Percentiles rank a stretch among this genome's conserved stretches.
These are phyloP conservation scores for Aspergillus sp. DNA, from an alignment of 2,329 filamentous ascomycete genomes.

Conservation along the genomic window DNA sequence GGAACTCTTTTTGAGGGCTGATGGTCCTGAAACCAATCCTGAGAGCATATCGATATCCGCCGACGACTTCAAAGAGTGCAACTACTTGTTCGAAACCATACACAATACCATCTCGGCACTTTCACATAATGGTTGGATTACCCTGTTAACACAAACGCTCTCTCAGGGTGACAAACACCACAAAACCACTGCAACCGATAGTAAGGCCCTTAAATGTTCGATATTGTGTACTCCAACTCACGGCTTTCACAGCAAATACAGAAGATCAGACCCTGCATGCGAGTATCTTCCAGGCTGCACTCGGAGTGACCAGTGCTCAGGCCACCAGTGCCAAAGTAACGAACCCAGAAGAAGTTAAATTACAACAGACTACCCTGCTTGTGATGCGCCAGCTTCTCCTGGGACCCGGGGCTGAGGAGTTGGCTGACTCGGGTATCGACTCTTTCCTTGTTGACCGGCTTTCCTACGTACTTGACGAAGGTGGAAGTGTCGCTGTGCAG, in stretches of 20 bases:
- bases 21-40: conserved; percentile 12
- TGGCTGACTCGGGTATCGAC: conserved; percentile 59
- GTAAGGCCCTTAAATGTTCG: conserved; percentile 27
- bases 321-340: conserved; percentile 25
- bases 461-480: conserved; percentile 55
- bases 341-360: conserved; percentile 56
- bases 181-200: conserved; percentile 49
- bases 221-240: neutral
- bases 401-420: conserved; percentile 37
- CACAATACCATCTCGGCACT: conserved; percentile 69
- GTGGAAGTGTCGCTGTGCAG: conserved; percentile 67
- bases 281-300: conserved; percentile 29
- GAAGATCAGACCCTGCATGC: conserved; percentile 32
- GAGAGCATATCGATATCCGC: conserved; percentile 47
- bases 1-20: conserved; percentile 26
- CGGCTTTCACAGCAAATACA: conserved; percentile 18
- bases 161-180: conserved; percentile 47
- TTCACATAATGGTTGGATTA: conserved; percentile 67
- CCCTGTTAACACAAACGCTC: conserved; percentile 63
- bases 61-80: conserved; percentile 71
- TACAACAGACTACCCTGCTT: conserved; percentile 69
- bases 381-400: conserved; percentile 55
- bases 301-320: conserved; percentile 28
- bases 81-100: conserved; percentile 75
- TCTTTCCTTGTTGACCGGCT: conserved; percentile 67